These are phyloP conservation scores for Pythium rhizo-oryzae DNA, from an alignment of 352 stramenopile species.

Conservation along the genomic window DNA sequence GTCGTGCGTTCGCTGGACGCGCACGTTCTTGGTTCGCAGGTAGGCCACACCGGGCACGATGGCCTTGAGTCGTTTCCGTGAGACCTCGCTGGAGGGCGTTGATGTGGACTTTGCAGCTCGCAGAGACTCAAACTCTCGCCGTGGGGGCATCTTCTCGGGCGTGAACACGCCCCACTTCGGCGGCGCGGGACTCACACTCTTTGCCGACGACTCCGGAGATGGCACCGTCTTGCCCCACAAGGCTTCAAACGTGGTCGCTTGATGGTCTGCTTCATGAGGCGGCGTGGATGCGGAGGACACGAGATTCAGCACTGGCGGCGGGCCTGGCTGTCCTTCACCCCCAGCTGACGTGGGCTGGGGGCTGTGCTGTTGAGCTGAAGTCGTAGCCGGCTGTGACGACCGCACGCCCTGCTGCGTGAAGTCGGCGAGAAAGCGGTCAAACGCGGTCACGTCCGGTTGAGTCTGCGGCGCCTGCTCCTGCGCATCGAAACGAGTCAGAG, in stretches of 20 bases:
- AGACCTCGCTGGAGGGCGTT: background rate
- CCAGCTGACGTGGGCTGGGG: background rate
- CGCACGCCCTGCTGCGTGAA: slow-evolving; percentile 10
- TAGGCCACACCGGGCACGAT: slow-evolving; percentile 24
- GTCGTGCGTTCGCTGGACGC: background rate
- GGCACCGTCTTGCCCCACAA: background rate
- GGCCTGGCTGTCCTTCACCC: too few relatives aligned
- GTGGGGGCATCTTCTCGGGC: slow-evolving; percentile 50
- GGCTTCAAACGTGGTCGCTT: background rate
- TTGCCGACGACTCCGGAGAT: background rate
- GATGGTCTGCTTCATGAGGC: background rate
- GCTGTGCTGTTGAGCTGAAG: background rate
- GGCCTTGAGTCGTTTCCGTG: slow-evolving; percentile 16
- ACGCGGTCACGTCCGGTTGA: slow-evolving; percentile 3
- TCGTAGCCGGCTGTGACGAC: background rate
- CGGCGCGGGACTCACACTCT: background rate
- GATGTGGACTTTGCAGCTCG: background rate
- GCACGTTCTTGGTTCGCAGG: slow-evolving; percentile 15
- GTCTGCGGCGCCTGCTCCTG: too few relatives aligned
- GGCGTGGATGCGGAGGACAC: background rate
- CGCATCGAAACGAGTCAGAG: too few relatives aligned
- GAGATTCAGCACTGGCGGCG: too few relatives aligned
- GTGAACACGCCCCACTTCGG: slow-evolving; percentile 51
- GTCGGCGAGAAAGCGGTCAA: slow-evolving; percentile 25
- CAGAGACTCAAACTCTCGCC: slow-evolving; percentile 16